Evolutionary conservation across 176 grass and related monocot species (phyloP), one percentile per base, ranked within the genome.

Genomic region (Juncus inflexus): DNA sequence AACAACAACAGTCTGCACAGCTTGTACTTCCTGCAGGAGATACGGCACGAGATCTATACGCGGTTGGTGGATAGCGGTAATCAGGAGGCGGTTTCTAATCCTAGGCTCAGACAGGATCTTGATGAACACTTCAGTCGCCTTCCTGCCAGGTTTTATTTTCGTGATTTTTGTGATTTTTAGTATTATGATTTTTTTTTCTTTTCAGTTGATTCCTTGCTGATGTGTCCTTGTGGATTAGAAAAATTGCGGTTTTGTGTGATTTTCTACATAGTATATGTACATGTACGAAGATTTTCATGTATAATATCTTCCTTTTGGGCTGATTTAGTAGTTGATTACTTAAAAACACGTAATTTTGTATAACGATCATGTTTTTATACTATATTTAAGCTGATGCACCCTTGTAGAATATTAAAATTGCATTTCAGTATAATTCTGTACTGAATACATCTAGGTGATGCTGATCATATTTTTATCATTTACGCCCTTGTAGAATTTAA

Each of bases 11-110:
- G 55, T 39, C 53, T 76, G 49, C 74, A 61, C 57, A 36, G 54
- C 19, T 57, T 39, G 41, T 68, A 62, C 78, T 61, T 61, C 2
- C 35, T 50, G 53, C 41, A 66, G 28, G 76, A 83, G 66, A 45
- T 97, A 58, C 4, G 55, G 12, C 70, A 75, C 74, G 82, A 81
- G 49, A 81, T 97, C 72, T 89, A 86, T 71, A 51, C 61, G 38
- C 66, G 82, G 55, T 82, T 97, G 3, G 4, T 79, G 11, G 82
- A 74, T 14, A 68, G 50, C 37, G 63, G 77, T 7, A 77, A 73
- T 79, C 60, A 73, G 37, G 82, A 91, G 71, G 85, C 78, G 2
- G 9, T 79, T 72, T 52, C 77, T 6, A 69, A 86, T 7, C 85
- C 82, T 12, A 50, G 15, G 60, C 78, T 86, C 45, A 61, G 12